Conservation (phyloP, 495 filamentous ascomycete species). For the Recurvomyces mirabilis region DNA sequence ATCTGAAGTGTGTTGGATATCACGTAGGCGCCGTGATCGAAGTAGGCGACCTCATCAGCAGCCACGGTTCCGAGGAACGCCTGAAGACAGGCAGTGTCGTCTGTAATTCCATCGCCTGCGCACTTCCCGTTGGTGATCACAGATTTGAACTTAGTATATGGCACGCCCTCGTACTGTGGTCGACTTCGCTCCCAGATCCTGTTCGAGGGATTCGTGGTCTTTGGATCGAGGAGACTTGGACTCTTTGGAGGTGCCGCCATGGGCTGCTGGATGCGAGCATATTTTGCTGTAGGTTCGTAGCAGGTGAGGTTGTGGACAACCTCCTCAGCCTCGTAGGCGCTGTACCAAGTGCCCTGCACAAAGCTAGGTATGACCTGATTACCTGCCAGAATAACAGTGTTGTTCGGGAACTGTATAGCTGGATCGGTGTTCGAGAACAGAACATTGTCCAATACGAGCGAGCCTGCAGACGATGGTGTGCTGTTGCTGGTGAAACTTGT, state of each 20-base stretch:
- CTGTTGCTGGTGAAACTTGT: constrained; percentile 52
- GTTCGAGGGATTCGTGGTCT: too few relatives aligned
- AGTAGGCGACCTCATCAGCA: constrained; percentile 64
- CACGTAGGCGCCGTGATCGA: constrained; percentile 83
- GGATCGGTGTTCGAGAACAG: constrained; percentile 50
- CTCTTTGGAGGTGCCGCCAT: constrained; percentile 46
- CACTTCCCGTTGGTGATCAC: constrained; percentile 60
- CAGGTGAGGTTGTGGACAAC: constrained; percentile 13
- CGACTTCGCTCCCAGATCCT: constrained; percentile 57
- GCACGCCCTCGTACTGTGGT: constrained; percentile 59
- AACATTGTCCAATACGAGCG: constrained; percentile 77
- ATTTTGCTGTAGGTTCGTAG: constrained; percentile 15
- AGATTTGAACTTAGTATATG: constrained; percentile 53
- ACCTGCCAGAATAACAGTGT: constrained; percentile 54
- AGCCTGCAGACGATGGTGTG: constrained; percentile 58
- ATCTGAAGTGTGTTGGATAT: constrained; percentile 75
- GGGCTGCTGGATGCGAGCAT: constrained; percentile 36
- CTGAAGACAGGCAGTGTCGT: constrained; percentile 64
- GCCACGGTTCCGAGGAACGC: constrained; percentile 51
- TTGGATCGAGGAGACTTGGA: constrained; percentile 43
- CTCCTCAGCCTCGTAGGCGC: constrained; percentile 13
- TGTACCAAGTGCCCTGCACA: constrained; percentile 64
- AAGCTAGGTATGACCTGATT: constrained; percentile 56
- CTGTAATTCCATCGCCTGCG: constrained; percentile 62
- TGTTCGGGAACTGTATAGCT: constrained; percentile 43